Evolutionary conservation across 1,284 basidiomycete species (phyloP), one percentile per base, ranked within the genome.

Genomic region (Leccinum fuscescens): DNA sequence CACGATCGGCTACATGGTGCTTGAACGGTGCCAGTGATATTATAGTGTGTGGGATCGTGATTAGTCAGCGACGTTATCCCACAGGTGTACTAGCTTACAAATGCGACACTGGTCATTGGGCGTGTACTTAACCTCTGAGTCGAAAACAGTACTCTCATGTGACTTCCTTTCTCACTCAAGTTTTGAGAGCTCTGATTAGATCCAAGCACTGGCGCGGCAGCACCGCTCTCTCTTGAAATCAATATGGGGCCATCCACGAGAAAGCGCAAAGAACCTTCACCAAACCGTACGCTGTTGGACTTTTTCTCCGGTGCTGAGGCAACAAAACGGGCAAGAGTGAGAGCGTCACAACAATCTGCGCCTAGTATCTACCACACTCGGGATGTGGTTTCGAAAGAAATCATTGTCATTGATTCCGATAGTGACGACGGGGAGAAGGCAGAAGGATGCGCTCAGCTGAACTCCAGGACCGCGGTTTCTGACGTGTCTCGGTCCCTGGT

Each of bases 341-440:
- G 58, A 57, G n/a, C 42, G 1, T 52, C 60, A 35, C 61, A 49
- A 59, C 59, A 52, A 56, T 20, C 1, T 3, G 4, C 52, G 6
- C 29, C 42, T 42, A 56, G 37, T 24, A 49, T 27, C 50, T 67
- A 52, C 56, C 57, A 46, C 33, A 53, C 58, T 54, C 20, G 46
- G 46, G 53, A 59, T 42, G 56, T 46, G 31, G 52, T 53, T 17
- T 68, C 70, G 15, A 70, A 67, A 58, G 79, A 85, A 42, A 70
- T 84, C 59, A 84, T 88, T 54, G 72, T 86, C 63, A 82, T 88
- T 59, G 84, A 87, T 66, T 85, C 85, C 29, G 83, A 84, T 65
- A 76, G 74, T 31, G 85, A 87, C 53, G 79, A 80, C 14, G 65
- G 62, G 22, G 59, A 27, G 52, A 51, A 53, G 14, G 54, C 49